Base-by-base conservation (phyloP, 2,329 filamentous ascomycete genomes). In the Aspergillus sp. region DNA sequence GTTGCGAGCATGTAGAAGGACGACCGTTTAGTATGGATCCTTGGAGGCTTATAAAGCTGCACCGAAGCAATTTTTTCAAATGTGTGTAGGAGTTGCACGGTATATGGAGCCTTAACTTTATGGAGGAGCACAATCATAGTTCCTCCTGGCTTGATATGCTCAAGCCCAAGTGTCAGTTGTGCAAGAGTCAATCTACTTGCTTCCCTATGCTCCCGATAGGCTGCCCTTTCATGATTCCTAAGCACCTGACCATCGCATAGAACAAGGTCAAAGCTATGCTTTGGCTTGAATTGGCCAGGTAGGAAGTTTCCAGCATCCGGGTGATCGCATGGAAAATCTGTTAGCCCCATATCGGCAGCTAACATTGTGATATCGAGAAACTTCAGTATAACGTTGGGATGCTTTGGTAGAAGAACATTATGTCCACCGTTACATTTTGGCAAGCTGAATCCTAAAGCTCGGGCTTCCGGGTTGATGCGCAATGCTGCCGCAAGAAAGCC, bases 331-430 rank as follows among this genome's bases (percentile, higher is more conserved):
- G 34, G 32, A 3, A 13, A 32, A n/a, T 41, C 22, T 2, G 30
- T 36, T 13, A 51, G 17, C 5, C 13, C 42, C 42, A 47, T 53
- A 18, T 53, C 42, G 2, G 30, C 2, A 15, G 22, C 32, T 26
- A 15, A 53, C 32, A 53, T 53, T 5, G 42, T 53, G 20, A 53
- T 53, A 47, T 53, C 42, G 5, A 26, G 24, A 36, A 36, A 36
- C 2, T 36, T 36, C 12, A 36, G 32, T 13, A 3, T 36, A 36
- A 36, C 4, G 12, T 36, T 36, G 5, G 32, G 32, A 36, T 36
- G 12, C 12, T 36, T 36, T 36, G 32, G 32, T 36, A 36, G 32
- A 36, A 36, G 32, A 36, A 36, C 5, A 36, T 36, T 36, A 36
- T 36, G 5, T 15, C 32, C 5, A 36, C 32, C 17, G 6, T 43